Percentiles rank a stretch among this genome's conserved stretches.
Evolutionary conservation across 768 basidiomycete species (phyloP).

Genomic region (Russula olivacea): DNA sequence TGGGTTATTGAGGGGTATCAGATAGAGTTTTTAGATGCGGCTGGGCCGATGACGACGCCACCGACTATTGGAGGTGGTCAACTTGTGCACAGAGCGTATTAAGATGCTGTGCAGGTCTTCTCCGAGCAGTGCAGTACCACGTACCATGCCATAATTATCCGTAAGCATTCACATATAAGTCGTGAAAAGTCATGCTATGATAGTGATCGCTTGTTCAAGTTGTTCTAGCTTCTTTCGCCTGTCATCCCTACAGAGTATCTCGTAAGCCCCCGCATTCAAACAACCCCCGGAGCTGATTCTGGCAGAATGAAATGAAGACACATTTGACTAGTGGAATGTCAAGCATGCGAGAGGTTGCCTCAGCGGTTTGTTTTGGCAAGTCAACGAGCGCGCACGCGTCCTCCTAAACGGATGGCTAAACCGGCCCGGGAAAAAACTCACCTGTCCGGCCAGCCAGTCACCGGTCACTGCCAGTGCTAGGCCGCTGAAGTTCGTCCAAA

Average conservation of each 20-base stretch:
- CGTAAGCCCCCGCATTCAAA: slow-evolving; percentile 11
- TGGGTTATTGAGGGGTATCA: not conserved
- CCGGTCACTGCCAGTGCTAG: too few species aligned
- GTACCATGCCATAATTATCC: not conserved
- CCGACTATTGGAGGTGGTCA: not conserved
- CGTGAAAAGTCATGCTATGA: not conserved
- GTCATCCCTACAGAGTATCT: slow-evolving; percentile 10
- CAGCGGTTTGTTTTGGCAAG: not conserved
- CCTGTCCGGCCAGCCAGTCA: too few species aligned
- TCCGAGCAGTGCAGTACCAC: not conserved
- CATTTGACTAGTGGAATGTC: slow-evolving; percentile 19
- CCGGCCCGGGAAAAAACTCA: too few species aligned
- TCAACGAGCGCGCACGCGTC: too few species aligned
- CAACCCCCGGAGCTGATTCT: slow-evolving; percentile 16
- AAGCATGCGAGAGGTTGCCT: slow-evolving; percentile 12
- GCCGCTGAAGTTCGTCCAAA: too few species aligned
- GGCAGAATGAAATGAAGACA: slow-evolving; percentile 16
- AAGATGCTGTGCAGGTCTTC: not conserved
- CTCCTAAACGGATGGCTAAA: too few species aligned
- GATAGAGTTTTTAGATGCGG: not conserved
- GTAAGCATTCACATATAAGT: not conserved
- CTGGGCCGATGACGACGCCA: not conserved
- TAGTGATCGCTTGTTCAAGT: too few species aligned
- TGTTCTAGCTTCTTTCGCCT: not conserved
- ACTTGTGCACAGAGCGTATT: not conserved